Evolutionary conservation across 805 yeast genomes (phyloP).

Genomic region (Pichia occidentalis): DNA sequence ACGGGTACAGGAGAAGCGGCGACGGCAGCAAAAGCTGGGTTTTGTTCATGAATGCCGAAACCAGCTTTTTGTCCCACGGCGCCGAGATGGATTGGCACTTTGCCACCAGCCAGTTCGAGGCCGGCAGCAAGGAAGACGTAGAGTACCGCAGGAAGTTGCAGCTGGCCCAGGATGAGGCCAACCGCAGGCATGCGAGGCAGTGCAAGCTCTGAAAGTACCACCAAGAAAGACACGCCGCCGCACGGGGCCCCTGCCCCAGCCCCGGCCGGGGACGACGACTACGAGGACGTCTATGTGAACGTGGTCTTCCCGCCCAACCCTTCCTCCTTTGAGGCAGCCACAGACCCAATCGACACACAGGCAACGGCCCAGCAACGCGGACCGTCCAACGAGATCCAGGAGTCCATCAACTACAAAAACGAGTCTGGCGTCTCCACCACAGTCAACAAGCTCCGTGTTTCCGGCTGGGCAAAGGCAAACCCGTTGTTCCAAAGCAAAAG

Average conservation of each 20-base stretch:
- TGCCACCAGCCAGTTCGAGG: slow-evolving; percentile 56
- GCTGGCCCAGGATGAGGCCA: slow-evolving; percentile 19
- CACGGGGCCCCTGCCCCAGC: no score
- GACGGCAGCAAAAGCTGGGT: slow-evolving; percentile 43
- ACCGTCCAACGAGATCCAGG: slow-evolving; percentile 9
- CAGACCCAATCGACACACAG: slow-evolving; percentile 17
- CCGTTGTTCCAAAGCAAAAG: slow-evolving; percentile 57
- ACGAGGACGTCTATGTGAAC: slow-evolving; percentile 46
- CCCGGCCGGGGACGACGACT: slow-evolving; percentile 30
- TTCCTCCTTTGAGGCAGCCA: slow-evolving; percentile 19
- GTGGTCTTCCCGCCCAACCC: slow-evolving; percentile 42
- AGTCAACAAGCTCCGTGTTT: slow-evolving; percentile 35
- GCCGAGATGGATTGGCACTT: slow-evolving; percentile 95
- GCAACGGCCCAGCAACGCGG: not conserved
- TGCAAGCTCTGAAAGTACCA: slow-evolving; percentile 11
- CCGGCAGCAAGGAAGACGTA: slow-evolving; percentile 86
- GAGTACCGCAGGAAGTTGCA: slow-evolving; percentile 38
- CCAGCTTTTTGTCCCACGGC: slow-evolving; percentile 64
- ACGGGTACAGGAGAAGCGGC: slow-evolving; percentile 39
- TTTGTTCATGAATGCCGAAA: slow-evolving; percentile 62
- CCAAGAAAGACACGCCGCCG: slow-evolving; percentile 3
- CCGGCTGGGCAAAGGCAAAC: slow-evolving; percentile 47
- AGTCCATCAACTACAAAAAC: slow-evolving; percentile 13
- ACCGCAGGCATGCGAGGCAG: slow-evolving; percentile 22
- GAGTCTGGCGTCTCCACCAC: slow-evolving; percentile 9